phyloP scores from a whole-genome alignment of 345 rosid species.

The Linum trigynum region DNA sequence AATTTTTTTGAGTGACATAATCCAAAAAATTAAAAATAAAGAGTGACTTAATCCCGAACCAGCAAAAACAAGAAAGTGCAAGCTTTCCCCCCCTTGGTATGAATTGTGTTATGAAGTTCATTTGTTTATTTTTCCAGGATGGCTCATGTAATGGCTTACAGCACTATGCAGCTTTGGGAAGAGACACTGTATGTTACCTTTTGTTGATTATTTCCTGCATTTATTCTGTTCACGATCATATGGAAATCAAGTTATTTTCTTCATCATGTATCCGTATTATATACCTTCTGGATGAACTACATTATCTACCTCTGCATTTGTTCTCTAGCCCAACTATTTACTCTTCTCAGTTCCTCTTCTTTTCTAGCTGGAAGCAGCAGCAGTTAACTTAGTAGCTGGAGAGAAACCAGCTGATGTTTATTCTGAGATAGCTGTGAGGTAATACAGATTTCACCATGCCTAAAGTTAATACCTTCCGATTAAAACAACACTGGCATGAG shows the following conservation, averaged over 20 bases:
- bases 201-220: not conserved
- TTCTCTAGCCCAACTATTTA: too few relatives aligned
- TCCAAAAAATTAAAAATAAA: too few relatives aligned
- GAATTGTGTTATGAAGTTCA: not conserved
- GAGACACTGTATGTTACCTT: conserved; percentile 63
- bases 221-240: not conserved
- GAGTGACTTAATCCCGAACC: too few relatives aligned
- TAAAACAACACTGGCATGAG: not conserved
- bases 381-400: conserved; percentile 78
- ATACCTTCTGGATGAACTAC: conserved; percentile 1
- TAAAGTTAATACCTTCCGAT: not conserved
- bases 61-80: too few relatives aligned
- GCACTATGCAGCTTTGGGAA: conserved; percentile 98
- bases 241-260: not conserved
- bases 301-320: not conserved
- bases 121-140: conserved; percentile 39
- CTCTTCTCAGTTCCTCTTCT: too few relatives aligned
- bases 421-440: conserved; percentile 91
- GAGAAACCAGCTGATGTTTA: conserved; percentile 95
- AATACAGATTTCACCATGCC: conserved; percentile 12
- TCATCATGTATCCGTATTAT: not conserved
- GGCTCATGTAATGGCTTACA: conserved; percentile 99
- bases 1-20: too few relatives aligned
- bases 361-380: conserved; percentile 79
- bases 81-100: too few relatives aligned